phyloP scores from a whole-genome alignment of 2,329 filamentous ascomycete species.

The Alternaria atra region DNA sequence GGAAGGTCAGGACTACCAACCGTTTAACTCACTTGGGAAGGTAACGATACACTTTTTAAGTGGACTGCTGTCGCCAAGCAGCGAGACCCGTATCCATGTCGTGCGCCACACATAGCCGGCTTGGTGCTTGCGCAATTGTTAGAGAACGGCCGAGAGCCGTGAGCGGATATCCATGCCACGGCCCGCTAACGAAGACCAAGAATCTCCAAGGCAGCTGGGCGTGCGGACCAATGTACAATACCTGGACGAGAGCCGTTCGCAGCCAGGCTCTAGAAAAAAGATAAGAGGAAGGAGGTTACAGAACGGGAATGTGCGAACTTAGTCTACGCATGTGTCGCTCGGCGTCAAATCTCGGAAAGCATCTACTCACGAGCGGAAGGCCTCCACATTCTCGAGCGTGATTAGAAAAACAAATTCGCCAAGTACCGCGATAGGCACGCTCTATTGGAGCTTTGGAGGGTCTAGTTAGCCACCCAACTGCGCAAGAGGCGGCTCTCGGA shows the following conservation, averaged over 20 bases:
- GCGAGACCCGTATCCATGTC: neutral
- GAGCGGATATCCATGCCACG: slow-evolving; percentile 3
- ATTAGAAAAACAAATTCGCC: neutral
- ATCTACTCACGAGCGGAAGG: neutral
- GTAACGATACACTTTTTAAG: slow-evolving; percentile 2
- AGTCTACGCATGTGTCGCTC: slow-evolving; percentile 5
- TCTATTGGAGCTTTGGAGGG: neutral
- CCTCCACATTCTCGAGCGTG: neutral
- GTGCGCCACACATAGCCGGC: slow-evolving; percentile 2
- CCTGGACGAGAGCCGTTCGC: neutral
- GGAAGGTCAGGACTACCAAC: slow-evolving; percentile 17
- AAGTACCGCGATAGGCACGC: neutral
- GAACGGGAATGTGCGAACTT: slow-evolving; percentile 11
- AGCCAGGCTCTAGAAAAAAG: neutral
- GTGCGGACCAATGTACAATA: neutral
- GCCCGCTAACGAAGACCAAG: slow-evolving; percentile 6
- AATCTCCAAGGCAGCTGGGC: slow-evolving; percentile 2
- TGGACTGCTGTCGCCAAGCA: slow-evolving; percentile 8
- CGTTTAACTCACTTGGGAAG: slow-evolving; percentile 18
- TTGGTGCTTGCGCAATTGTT: neutral
- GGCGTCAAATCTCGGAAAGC: slow-evolving; percentile 1
- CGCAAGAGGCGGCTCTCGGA: neutral
- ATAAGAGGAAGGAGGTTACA: slow-evolving; percentile 7
- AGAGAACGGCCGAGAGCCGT: neutral
- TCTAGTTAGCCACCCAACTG: neutral